Base-by-base conservation (phyloP, 805 yeast species). In the Babjeviella inositovora region DNA sequence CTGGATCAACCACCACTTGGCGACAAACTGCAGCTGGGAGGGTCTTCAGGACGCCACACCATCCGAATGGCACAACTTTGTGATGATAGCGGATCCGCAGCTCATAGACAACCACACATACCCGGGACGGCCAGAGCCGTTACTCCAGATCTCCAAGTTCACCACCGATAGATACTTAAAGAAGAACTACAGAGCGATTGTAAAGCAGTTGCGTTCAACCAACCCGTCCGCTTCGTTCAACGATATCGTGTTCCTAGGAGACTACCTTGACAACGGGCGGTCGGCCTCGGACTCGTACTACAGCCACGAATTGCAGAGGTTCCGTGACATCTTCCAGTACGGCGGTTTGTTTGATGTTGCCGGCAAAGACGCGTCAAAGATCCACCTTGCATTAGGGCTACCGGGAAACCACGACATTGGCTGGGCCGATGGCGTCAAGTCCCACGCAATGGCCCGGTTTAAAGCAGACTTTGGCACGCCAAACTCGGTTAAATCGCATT, bases 391-490 rank as follows among this genome's bases (percentile, higher is more conserved):
- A 5, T 21, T 25, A 7, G 25, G 25, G n/a, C 29, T 47, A 2
- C 94, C 95, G 0, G 99, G 98, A 2, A 90, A 90, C 41, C 99
- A 90, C 43, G 99, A 90, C 42, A 81, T 92, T 32, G 99, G 99
- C 0, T 87, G 76, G 48, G 94, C 90, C 14, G 66, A 71, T 28
- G 68, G 70, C 0, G 68, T 90, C 9, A 55, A 68, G 10, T 56
- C 59, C 13, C 45, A 55, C 1, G 68, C 73, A 13, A 47, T 64
- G 21, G 47, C 64, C 17, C 50, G 97, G 33, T 90, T 85, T 46
- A 49, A 62, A 18, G 50, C 71, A 2, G 61, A 55, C 39, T 87
- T 82, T 44, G 98, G 97, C 2, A 68, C 67, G 19, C 52, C 90
- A 1, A 65, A 66, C 35, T 56, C 61, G 11, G 58, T 64, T 9